Evolutionary conservation across 805 yeast species (phyloP).

Genomic region (Candida cerambycidarum): DNA sequence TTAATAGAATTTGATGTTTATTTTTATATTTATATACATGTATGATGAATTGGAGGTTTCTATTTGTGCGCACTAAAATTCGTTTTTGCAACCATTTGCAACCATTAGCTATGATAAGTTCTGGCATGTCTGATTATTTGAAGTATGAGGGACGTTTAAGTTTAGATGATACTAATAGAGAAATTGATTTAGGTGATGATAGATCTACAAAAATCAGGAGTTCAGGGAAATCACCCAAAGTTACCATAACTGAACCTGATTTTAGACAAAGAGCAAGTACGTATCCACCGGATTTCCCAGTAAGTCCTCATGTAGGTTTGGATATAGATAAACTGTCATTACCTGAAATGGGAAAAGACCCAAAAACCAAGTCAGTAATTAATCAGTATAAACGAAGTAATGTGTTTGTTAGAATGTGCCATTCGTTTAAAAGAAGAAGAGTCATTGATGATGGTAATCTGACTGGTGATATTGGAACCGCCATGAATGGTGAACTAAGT

Average conservation of each 20-base stretch:
- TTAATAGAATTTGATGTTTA: slow-evolving; percentile 9
- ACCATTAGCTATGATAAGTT: neutral
- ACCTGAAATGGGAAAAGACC: neutral
- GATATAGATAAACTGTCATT: neutral
- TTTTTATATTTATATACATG: neutral
- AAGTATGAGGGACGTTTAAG: neutral
- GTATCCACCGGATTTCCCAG: neutral
- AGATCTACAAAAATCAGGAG: neutral
- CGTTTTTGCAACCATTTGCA: too few relatives aligned
- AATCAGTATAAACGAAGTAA: neutral
- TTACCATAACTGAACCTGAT: neutral
- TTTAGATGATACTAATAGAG: neutral
- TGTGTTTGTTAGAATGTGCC: neutral
- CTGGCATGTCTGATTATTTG: neutral
- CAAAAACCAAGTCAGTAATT: neutral
- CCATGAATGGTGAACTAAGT: neutral
- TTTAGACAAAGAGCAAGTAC: neutral
- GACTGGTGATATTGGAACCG: neutral
- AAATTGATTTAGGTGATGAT: neutral
- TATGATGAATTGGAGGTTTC: neutral
- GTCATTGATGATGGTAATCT: neutral
- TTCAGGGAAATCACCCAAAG: too few relatives aligned
- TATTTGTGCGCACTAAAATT: neutral
- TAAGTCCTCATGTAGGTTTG: neutral
- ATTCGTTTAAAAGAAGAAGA: slow-evolving; percentile 5